Evolutionary conservation across 1,139 yeast genomes (phyloP), one percentile per base, ranked within the genome.

Genomic region (Geotrichum citri-aurantii): DNA sequence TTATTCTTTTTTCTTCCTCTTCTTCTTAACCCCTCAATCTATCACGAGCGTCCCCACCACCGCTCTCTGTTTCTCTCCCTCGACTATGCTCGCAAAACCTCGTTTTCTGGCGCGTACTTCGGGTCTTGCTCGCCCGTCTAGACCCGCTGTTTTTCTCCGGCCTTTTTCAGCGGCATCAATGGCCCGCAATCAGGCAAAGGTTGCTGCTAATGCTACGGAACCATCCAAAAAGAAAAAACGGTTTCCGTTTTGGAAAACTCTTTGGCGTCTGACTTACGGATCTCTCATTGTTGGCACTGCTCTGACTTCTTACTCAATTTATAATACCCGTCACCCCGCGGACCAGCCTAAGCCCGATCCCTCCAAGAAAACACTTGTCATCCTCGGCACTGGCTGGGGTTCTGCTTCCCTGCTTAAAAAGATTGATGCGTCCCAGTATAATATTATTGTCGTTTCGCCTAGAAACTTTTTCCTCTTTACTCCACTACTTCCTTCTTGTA

Each of bases 391-490:
- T 50, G 97, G 97, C 60, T 92, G 97, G 97, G 97, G 62, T 10
- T 60, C 62, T 17, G 73, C 71, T 31, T 71, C 75, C 29, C 76
- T 91, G 65, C 79, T 92, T 74, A 91, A 90, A 77, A 83, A 86
- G 71, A 79, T 92, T 73, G 97, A 92, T 73, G 86, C 97, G 55
- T 78, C 92, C 52, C 77, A 86, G 71, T 92, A 91, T 77, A 89
- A 92, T 71, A 96, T 92, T 58, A 85, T 89, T 58, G 85, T 92
- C 59, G 87, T 92, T 55, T 89, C 97, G 44, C 97, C 98, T 63
- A 84, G 97, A 77, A 91, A 91, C 80, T 91, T 90, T 79, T 92
- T 92, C 76, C 79, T 92, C 69, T 92, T 91, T 80, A 91, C 97
- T 53, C 97, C 98, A 11, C 79, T 92, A 72, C 81, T 92, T 68